These are phyloP conservation scores for Trametes sanguinea DNA, from an alignment of 768 basidiomycete species.

Conservation along the genomic window DNA sequence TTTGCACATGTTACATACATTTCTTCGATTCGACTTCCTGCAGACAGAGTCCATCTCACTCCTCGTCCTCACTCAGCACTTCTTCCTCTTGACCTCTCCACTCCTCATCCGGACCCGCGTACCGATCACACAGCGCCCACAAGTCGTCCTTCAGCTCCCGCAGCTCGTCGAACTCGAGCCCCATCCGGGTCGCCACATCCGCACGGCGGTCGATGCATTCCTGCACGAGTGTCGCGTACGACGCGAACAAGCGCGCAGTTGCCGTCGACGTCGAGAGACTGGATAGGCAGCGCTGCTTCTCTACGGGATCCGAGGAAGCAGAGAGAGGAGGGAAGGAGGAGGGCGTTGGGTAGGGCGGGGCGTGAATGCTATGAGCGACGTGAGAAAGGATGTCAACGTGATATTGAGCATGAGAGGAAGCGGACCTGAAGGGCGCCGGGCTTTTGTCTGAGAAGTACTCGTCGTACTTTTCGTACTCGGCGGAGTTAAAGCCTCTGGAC, in stretches of 20 bases:
- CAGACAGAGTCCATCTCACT: conserved; percentile 2
- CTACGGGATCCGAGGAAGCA: conserved; percentile 3
- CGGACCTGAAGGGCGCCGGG: conserved; percentile 44
- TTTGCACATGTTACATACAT: background rate
- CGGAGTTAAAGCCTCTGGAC: conserved; percentile 56
- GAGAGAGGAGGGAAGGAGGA: conserved; percentile 59
- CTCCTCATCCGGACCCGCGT: conserved; percentile 36
- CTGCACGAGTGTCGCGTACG: conserved; percentile 56
- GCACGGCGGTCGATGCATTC: conserved; percentile 43
- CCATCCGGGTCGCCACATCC: conserved; percentile 36
- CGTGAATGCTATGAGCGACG: conserved; percentile 42
- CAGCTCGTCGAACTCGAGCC: conserved; percentile 57
- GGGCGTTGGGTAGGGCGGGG: conserved; percentile 57
- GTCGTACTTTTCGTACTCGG: conserved; percentile 40
- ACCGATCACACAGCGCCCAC: conserved; percentile 59
- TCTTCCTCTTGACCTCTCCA: conserved; percentile 27
- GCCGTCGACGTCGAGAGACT: conserved; percentile 47
- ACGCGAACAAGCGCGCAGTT: conserved; percentile 45
- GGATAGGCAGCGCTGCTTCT: conserved; percentile 37
- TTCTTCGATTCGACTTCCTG: background rate
- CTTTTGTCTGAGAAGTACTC: conserved; percentile 39
- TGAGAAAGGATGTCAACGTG: background rate
- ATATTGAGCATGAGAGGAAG: background rate
- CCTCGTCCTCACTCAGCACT: conserved; percentile 32
- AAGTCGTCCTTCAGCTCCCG: conserved; percentile 56